phyloP scores from a whole-genome alignment of 306 rosid genomes.

The Sechiopsis laciniata region DNA sequence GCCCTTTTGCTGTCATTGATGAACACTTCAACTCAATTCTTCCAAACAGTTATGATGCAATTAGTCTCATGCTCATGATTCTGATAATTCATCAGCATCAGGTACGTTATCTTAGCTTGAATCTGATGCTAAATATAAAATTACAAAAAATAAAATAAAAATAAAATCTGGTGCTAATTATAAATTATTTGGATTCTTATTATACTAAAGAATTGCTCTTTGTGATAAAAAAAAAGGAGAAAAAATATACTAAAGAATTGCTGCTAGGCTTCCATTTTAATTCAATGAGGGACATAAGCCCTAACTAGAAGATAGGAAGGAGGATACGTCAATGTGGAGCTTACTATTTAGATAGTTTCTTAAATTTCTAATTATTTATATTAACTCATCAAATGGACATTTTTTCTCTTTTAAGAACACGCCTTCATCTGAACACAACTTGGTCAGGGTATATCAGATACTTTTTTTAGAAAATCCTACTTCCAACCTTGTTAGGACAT shows the following conservation, averaged over 20 bases:
- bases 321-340: not conserved
- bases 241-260: not conserved
- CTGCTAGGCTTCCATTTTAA: not conserved
- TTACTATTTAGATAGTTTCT: not conserved
- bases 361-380: not conserved
- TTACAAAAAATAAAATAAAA: not conserved
- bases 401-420: not conserved
- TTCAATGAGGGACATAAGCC: not conserved
- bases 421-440: conserved; percentile 7
- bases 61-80: conserved; percentile 90
- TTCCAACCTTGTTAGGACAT: not conserved
- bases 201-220: not conserved
- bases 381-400: not conserved
- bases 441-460: conserved; percentile 4
- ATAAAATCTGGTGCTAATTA: not conserved
- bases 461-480: conserved; percentile 1
- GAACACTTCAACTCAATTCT: conserved; percentile 71
- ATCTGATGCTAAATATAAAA: not conserved
- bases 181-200: too few species aligned
- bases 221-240: too few species aligned
- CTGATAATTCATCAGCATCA: conserved; percentile 82
- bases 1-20: conserved; percentile 83
- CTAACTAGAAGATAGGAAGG: not conserved
- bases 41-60: conserved; percentile 86
- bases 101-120: conserved; percentile 35